Evolutionary conservation across 345 rosid species (phyloP).

Genomic region (Rhodamnia argentea): DNA sequence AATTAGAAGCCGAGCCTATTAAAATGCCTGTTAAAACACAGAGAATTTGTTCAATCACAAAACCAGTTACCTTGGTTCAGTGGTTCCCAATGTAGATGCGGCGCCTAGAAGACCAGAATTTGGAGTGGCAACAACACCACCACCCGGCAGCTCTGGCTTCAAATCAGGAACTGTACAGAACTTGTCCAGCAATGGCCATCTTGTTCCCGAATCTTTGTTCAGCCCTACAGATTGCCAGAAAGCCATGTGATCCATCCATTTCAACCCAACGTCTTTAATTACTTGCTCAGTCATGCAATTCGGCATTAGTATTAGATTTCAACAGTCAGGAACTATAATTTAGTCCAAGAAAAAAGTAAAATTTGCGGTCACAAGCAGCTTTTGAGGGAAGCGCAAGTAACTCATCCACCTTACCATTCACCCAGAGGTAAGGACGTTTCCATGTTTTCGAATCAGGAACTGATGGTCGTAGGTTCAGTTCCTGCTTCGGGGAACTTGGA

Average conservation of each 20-base stretch:
- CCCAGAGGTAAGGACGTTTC: neutral
- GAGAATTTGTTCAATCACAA: neutral
- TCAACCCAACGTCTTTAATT: neutral
- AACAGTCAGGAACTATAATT: too few relatives aligned
- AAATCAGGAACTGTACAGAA: constrained; percentile 23
- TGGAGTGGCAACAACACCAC: constrained; percentile 1
- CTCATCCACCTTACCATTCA: neutral
- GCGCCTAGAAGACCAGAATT: constrained; percentile 17
- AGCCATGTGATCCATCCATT: neutral
- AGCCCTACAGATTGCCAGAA: neutral
- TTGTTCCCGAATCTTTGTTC: neutral
- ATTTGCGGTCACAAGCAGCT: neutral
- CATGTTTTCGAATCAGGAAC: neutral
- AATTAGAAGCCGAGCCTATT: neutral
- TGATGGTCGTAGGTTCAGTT: neutral
- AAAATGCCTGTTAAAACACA: neutral
- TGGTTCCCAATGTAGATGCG: constrained; percentile 20
- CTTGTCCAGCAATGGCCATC: constrained; percentile 33
- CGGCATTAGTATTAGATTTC: neutral
- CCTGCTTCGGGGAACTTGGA: neutral
- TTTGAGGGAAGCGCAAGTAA: neutral
- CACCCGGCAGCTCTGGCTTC: constrained; percentile 26
- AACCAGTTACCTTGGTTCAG: constrained; percentile 27
- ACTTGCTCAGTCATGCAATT: neutral
- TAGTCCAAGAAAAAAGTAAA: neutral